Evolutionary conservation across 2,329 filamentous ascomycete species (phyloP).

Genomic region (Tolypocladium ophioglossoides): DNA sequence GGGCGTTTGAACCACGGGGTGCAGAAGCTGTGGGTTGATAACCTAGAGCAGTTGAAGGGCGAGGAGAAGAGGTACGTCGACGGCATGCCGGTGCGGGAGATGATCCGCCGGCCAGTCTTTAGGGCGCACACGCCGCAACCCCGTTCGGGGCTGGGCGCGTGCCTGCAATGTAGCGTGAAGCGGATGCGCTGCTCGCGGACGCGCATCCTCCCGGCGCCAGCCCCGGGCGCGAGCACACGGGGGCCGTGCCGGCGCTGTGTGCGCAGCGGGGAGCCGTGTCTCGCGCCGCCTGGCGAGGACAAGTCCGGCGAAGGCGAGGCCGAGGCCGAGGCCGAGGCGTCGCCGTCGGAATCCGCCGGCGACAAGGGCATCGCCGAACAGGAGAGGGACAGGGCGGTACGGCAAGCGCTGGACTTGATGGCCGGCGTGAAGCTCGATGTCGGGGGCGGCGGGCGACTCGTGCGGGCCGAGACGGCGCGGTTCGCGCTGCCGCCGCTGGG

Average conservation of each 20-base stretch:
- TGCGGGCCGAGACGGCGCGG: neutral
- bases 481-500: neutral
- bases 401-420: neutral
- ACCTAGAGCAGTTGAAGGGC: constrained; percentile 1
- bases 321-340: no score
- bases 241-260: neutral
- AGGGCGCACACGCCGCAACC: neutral
- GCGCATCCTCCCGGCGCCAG: no score
- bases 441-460: neutral
- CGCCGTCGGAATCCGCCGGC: neutral
- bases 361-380: neutral
- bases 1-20: neutral
- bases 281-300: neutral
- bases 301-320: neutral
- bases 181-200: constrained; percentile 14
- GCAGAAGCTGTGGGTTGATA: constrained; percentile 5
- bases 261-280: neutral
- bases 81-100: constrained; percentile 13
- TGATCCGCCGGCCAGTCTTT: constrained; percentile 8
- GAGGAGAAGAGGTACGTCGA: constrained; percentile 15
- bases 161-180: constrained; percentile 13
- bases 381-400: neutral
- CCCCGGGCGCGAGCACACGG: neutral
- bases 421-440: neutral
- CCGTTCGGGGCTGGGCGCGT: constrained; percentile 3